Conservation (phyloP, 208 protist species). For the Spongospora subterranea region DNA sequence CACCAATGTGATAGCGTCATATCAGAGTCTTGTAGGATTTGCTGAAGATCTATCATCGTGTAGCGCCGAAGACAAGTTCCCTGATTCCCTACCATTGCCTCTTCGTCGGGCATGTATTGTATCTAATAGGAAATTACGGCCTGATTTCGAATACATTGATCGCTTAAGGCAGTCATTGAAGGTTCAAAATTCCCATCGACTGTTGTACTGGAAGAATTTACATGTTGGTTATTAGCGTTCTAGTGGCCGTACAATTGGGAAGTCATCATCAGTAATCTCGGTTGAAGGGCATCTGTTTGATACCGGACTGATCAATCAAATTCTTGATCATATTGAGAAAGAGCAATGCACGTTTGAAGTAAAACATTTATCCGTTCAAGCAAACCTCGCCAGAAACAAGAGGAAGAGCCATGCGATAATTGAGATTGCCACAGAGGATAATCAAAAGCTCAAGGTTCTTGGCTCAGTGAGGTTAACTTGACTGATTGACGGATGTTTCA, state of each 20-base stretch:
- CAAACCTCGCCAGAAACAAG: not conserved
- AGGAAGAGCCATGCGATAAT: slow-evolving; percentile 20
- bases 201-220: not conserved
- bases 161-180: not conserved
- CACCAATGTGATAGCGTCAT: not conserved
- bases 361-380: not conserved
- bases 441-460: not conserved
- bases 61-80: not conserved
- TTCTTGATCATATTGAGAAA: slow-evolving; percentile 43
- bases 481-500: not conserved
- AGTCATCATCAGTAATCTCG: not conserved
- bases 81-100: not conserved
- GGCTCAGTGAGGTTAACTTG: not conserved
- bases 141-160: slow-evolving; percentile 42
- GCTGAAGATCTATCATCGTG: not conserved
- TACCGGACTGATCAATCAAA: slow-evolving; percentile 53
- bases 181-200: not conserved
- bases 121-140: not conserved
- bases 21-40: not conserved
- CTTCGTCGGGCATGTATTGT: not conserved
- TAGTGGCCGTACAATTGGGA: not conserved
- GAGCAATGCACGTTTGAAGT: not conserved
- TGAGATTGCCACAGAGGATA: not conserved
- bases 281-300: slow-evolving; percentile 53
- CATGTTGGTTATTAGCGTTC: not conserved